Evolutionary conservation across 768 basidiomycete genomes (phyloP), one percentile per base, ranked within the genome.

Genomic region (Tephrocybe rancida): DNA sequence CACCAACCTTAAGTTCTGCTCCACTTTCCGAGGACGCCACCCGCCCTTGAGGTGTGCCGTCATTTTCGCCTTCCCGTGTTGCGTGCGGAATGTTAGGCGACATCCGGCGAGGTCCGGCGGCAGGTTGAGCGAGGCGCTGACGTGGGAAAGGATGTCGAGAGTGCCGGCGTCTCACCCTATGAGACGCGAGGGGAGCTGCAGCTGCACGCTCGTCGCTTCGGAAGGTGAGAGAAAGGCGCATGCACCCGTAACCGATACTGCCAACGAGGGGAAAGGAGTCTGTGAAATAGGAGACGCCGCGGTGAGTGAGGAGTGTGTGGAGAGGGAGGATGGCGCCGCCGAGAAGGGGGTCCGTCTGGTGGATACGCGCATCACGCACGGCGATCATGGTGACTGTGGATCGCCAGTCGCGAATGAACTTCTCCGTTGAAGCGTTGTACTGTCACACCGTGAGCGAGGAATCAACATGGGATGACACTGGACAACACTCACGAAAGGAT

Each of bases 91-190:
- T 1, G 75, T 65, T 8, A 82, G 64, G 29, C 65, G 64, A 59
- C 76, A 80, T 26, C 71, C 64, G 1, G 64, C 55, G 22, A 81
- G 64, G 38, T 78, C 75, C 0, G 56, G 57, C 0, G 69, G 63
- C 10, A 77, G 57, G 18, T 68, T 55, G 7, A 62, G 55, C 1
- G 64, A 63, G 2, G 68, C 60, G 5, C 65, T 63, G 21, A 74
- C 76, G 24, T 61, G 54, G 4, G 72, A 64, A 8, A 61, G 62
- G 37, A 85, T 67, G 52, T 85, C 84, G 37, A 91, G 75, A 0
- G 85, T 88, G 30, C 85, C 86, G 7, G 85, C 79, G 45, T 89
- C 85, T 82, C 86, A 87, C 6, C 88, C 88, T 11, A 76, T 71
- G 37, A 88, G 73, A 22, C 78, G 73, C 6, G 70, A 76, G 0